A percentile compares a stretch with the other conserved stretches of the same genome.
phyloP scores from a whole-genome alignment of 2,329 filamentous ascomycete species.

The Mycosphaerella sp. region DNA sequence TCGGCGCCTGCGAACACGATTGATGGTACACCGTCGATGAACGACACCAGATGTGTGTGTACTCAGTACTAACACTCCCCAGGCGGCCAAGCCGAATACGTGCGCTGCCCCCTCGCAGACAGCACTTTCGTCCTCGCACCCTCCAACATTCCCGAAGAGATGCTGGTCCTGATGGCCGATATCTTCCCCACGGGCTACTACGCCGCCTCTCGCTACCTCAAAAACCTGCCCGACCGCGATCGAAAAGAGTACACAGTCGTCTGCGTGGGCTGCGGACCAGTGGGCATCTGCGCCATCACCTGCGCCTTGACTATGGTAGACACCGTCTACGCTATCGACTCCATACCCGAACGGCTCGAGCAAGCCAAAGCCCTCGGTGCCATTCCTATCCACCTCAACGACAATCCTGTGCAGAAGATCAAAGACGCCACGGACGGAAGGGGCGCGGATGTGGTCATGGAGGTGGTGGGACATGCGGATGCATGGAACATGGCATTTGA shows the following conservation, averaged over 20 bases:
- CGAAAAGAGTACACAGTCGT: constrained; percentile 65
- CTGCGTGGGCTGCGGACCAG: constrained; percentile 71
- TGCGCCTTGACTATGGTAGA: constrained; percentile 32
- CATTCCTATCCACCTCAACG: constrained; percentile 69
- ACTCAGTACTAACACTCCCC: neutral
- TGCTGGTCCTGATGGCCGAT: constrained; percentile 77
- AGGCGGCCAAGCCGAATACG: constrained; percentile 36
- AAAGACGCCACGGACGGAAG: constrained; percentile 70
- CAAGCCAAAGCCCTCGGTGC: constrained; percentile 69
- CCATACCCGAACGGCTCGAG: constrained; percentile 66
- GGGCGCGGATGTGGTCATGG: constrained; percentile 76
- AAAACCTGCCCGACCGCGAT: constrained; percentile 52
- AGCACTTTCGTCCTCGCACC: constrained; percentile 72
- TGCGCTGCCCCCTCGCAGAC: constrained; percentile 74
- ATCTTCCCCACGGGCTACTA: constrained; percentile 84
- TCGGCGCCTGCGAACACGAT: constrained; percentile 31
- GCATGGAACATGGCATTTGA: constrained; percentile 46
- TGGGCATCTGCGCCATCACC: constrained; percentile 67
- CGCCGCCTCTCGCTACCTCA: constrained; percentile 71
- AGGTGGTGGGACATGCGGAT: constrained; percentile 45
- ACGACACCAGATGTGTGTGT: no score
- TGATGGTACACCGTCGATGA: constrained; percentile 13
- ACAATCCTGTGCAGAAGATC: constrained; percentile 54
- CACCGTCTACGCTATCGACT: constrained; percentile 36
- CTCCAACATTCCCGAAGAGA: constrained; percentile 62